These are phyloP conservation scores for Kuraishia borneana DNA, from an alignment of 805 yeast genomes.

Conservation along the genomic window DNA sequence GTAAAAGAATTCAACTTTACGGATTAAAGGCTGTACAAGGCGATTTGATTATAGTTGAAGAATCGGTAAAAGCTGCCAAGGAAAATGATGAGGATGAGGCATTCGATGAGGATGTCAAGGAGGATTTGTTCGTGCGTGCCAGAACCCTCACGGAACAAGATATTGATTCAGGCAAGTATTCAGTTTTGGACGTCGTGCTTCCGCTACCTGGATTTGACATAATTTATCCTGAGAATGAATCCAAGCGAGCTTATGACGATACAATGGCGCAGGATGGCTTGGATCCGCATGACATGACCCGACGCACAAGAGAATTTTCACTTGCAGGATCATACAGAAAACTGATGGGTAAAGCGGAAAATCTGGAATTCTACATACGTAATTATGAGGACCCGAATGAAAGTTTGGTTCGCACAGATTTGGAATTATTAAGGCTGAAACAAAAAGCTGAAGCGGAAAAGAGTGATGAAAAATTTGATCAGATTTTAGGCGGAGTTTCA, in stretches of 20 bases:
- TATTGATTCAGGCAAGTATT: constrained; percentile 39
- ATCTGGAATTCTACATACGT: constrained; percentile 50
- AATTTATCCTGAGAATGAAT: constrained; percentile 63
- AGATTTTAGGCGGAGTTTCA: constrained; percentile 18
- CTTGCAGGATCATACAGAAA: constrained; percentile 83
- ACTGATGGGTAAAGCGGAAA: constrained; percentile 53
- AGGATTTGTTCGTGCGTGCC: constrained; percentile 50
- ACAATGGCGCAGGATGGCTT: constrained; percentile 74
- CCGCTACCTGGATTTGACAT: constrained; percentile 98
- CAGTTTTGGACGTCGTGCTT: constrained; percentile 75
- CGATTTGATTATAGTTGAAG: constrained; percentile 54
- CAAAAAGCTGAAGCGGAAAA: constrained; percentile 8
- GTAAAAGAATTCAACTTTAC: constrained; percentile 58
- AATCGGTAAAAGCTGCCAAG: constrained; percentile 11
- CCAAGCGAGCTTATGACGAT: constrained; percentile 51
- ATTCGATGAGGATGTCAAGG: constrained; percentile 63
- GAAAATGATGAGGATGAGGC: constrained; percentile 34
- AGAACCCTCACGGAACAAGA: constrained; percentile 70
- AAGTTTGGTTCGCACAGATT: constrained; percentile 71
- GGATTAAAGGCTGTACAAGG: constrained; percentile 70
- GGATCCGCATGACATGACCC: constrained; percentile 76
- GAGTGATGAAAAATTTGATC: constrained; percentile 6
- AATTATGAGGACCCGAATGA: constrained; percentile 55
- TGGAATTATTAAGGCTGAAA: constrained; percentile 34
- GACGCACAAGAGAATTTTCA: constrained; percentile 82